Evolutionary conservation across 176 grass and related monocot genomes (phyloP), one percentile per base, ranked within the genome.

Genomic region (Poa annua): DNA sequence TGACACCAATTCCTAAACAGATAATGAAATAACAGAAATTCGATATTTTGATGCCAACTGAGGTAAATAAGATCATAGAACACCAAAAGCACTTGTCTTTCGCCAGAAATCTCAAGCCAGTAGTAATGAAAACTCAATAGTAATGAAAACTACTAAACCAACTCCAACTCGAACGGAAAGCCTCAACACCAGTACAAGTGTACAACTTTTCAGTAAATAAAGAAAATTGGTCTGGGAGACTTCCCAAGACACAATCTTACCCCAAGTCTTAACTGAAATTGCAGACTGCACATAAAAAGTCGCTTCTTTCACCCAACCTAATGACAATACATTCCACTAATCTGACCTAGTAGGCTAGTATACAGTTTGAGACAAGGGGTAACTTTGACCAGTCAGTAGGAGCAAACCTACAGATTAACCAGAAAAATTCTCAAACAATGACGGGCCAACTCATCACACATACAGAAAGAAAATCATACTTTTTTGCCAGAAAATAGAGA

Each of bases 401-500:
- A 71, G 62, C 21, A 63, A 85, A 53, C 48, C 7, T 39, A 17
- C 5, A 45, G 44, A 77, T 77, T 60, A 32, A 42, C 41, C 67
- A 64, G 36, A 63, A 75, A 77, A 29, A 3, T 9, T 14, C 25
- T 17, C 26, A 78, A 63, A 15, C 57, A 25, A 39, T 9, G 56
- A 71, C 9, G 38, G 24, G 25, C 44, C 11, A 54, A 14, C 20
- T 53, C 79, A 63, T 50, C 38, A 62, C 4, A 64, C 61, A 62
- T 74, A 64, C 61, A 62, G 78, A 84, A 80, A 49, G 25, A 51
- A 42, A 60, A 86, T n/a, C 47, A 77, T 64, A 2, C 39, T 74
- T 53, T 47, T 74, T 70, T 44, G 4, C 9, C 19, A 66, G 10
- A 77, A 86, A 77, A 78, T 2, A 21, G 26, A 57, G 64, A 13